Conservation (phyloP, 805 yeast species). For the Teunomyces cretensis region DNA sequence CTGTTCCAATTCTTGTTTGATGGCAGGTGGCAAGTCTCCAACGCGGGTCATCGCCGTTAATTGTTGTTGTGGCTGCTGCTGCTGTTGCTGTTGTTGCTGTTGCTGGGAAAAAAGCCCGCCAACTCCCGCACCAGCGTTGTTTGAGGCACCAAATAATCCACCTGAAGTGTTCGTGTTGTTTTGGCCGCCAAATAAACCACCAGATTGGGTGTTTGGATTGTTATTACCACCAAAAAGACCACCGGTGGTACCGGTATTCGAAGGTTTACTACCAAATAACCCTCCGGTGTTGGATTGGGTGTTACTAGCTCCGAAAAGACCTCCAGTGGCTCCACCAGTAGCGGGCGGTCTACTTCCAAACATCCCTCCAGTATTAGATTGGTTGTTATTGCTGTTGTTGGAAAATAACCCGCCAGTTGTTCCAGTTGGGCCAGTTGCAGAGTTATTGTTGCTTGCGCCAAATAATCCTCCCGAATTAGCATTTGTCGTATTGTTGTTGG, state of each 20-base stretch:
- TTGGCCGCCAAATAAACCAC: slow-evolving; percentile 9
- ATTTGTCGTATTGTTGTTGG: slow-evolving; percentile 6
- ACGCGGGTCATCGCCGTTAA: slow-evolving; percentile 75
- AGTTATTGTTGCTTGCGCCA: slow-evolving; percentile 17
- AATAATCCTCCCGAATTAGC: slow-evolving; percentile 24
- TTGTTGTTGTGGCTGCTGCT: slow-evolving; percentile 44
- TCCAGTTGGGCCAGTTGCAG: slow-evolving; percentile 1
- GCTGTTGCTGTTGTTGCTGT: slow-evolving; percentile 39
- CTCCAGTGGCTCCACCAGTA: slow-evolving; percentile 1
- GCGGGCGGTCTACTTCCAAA: slow-evolving; percentile 2
- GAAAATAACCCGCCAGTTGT: slow-evolving; percentile 12
- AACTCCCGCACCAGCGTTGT: background rate
- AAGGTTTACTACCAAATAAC: slow-evolving; percentile 13
- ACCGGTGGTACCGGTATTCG: slow-evolving; percentile 1
- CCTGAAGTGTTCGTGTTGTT: slow-evolving; percentile 7
- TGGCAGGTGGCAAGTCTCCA: slow-evolving; percentile 68
- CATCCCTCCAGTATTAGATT: background rate
- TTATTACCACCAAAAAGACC: slow-evolving; percentile 10
- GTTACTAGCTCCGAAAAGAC: slow-evolving; percentile 10
- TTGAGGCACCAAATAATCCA: slow-evolving; percentile 8
- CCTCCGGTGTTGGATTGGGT: slow-evolving; percentile 4
- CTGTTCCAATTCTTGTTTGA: slow-evolving; percentile 66
- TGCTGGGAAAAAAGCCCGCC: slow-evolving; percentile 9
- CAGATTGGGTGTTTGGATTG: slow-evolving; percentile 12
- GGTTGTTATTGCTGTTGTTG: background rate